Evolutionary conservation across 371 early-diverging fungal genomes (phyloP), one percentile per base, ranked within the genome.

Genomic region (Lichtheimia corymbifera): DNA sequence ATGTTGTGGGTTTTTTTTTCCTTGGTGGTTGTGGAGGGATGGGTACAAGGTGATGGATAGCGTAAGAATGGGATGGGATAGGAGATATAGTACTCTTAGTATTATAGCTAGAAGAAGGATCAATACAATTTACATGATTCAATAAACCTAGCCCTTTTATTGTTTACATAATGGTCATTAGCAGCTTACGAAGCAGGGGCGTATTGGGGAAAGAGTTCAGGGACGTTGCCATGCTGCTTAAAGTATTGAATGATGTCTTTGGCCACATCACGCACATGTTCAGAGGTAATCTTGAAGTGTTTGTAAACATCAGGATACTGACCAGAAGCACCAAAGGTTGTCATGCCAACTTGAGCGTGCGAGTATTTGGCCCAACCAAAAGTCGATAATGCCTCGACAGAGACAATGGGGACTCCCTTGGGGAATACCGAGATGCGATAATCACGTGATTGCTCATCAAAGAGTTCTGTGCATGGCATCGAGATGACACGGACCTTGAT

Each of bases 361-460:
- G 96, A 88, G 71, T 97, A 99, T 68, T 91, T 91, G 67, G 81
- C 74, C 99, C 99, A 99, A 18, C 97, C 96, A 73, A 92, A 91
- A 59, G 96, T 93, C 56, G 90, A 72, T 65, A 92, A 80, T n/a
- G 98, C 99, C 79, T 99, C 99, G 59, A 98, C 90, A 63, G 92
- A 90, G 53, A 99, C 76, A 40, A 87, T 83, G 6, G 97, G 93
- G 30, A 93, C 73, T 45, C 92, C 91, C 30, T 80, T 77, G 13
- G 85, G 78, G 64, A 99, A 84, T 28, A 99, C 97, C 4, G 83
- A 76, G 44, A 86, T 77, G 68, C 89, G 85, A 88, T 99, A 99
- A 58, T 89, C 94, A 27, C 78, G 67, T 15, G 85, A 44, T 80
- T 99, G 99, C 60, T 91, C 89, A 56, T 95, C 96, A 71, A 99